Conservation (phyloP, 768 basidiomycete species). For the Xanthoconium stramineum region DNA sequence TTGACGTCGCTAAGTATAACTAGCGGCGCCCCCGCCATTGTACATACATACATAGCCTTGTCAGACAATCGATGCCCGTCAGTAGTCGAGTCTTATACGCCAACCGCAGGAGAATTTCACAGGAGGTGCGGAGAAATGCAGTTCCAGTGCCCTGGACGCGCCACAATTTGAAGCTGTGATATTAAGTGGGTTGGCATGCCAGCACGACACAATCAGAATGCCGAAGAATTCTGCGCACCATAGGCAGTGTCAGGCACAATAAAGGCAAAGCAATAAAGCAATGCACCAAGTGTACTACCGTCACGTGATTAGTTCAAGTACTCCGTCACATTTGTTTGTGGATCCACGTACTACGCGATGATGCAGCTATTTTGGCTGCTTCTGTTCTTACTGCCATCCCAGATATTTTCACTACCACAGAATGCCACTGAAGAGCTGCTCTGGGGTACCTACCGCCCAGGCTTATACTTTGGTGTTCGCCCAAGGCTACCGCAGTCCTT, state of each 20-base stretch:
- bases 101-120: too few species aligned
- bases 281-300: neutral
- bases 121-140: too few species aligned
- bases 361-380: slow-evolving; percentile 29
- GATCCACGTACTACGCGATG: neutral
- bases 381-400: slow-evolving; percentile 20
- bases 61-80: too few species aligned
- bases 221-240: neutral
- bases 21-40: too few species aligned
- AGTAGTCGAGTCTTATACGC: too few species aligned
- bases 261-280: neutral
- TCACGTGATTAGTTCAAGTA: neutral
- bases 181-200: too few species aligned
- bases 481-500: slow-evolving; percentile 86
- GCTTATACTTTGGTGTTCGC: slow-evolving; percentile 91
- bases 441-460: slow-evolving; percentile 85
- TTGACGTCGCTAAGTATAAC: too few species aligned
- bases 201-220: too few species aligned
- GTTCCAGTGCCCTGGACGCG: too few species aligned
- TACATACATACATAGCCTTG: too few species aligned
- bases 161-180: too few species aligned
- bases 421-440: slow-evolving; percentile 43
- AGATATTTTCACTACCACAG: slow-evolving; percentile 15
- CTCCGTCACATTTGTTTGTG: neutral
- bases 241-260: neutral